A percentile compares a stretch with the other conserved stretches of the same genome.
These are phyloP conservation scores for Tuber indicum DNA, from an alignment of 495 filamentous ascomycete genomes.

Conservation along the genomic window DNA sequence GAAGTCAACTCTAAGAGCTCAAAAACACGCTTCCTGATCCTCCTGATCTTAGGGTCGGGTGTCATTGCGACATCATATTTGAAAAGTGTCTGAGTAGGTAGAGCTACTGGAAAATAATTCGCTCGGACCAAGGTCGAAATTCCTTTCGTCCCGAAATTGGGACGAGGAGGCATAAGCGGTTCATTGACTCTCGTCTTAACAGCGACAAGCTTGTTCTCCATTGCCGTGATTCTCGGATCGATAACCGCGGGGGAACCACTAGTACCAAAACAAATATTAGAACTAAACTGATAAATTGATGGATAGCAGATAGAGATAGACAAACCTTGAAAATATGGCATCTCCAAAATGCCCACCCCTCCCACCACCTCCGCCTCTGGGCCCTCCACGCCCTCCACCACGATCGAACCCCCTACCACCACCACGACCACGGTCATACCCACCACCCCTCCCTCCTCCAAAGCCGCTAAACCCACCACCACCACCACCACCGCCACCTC, in stretches of 20 bases:
- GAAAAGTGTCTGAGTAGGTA: conserved; percentile 39
- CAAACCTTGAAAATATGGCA: conserved; percentile 1
- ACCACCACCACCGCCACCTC: conserved; percentile 12
- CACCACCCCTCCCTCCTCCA: conserved; percentile 14
- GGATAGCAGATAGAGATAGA: conserved; percentile 5
- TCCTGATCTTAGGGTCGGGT: conserved; percentile 46
- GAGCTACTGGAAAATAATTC: conserved; percentile 57
- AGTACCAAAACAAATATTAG: conserved; percentile 7
- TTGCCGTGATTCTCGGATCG: conserved; percentile 26
- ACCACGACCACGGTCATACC: conserved; percentile 3
- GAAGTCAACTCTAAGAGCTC: conserved; percentile 44
- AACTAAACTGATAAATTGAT: background rate
- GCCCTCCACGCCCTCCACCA: conserved; percentile 14
- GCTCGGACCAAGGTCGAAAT: conserved; percentile 52
- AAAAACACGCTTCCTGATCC: conserved; percentile 53
- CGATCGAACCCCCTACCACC: conserved; percentile 7
- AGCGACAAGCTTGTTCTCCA: conserved; percentile 22
- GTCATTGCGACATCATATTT: conserved; percentile 46
- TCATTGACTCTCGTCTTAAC: conserved; percentile 13
- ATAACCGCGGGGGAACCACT: conserved; percentile 17
- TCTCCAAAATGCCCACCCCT: conserved; percentile 12
- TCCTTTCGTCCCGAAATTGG: conserved; percentile 56
- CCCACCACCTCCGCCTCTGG: conserved; percentile 6
- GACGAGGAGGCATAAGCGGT: conserved; percentile 47
- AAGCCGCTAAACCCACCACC: conserved; percentile 9